Percentiles rank a stretch among this genome's conserved stretches.
Conservation (phyloP, 2,329 filamentous ascomycete genomes). For the Stachybotrys echinatus region DNA sequence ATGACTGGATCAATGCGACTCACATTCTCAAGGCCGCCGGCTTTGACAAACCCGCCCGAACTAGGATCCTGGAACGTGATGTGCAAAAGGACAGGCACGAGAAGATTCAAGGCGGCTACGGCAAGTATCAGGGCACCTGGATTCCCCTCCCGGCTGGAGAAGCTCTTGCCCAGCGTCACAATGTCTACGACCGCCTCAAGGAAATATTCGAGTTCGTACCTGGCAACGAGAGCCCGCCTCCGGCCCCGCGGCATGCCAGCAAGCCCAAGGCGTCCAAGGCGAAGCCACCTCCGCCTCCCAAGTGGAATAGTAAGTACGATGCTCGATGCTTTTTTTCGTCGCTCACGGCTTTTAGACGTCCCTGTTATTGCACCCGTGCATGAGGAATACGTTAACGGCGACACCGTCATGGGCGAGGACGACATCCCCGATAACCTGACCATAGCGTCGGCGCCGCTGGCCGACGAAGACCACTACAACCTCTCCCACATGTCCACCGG, state of each 20-base stretch:
- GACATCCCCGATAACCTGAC: conserved; percentile 81
- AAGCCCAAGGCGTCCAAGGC: conserved; percentile 72
- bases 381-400: conserved; percentile 63
- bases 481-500: conserved; percentile 58
- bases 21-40: conserved; percentile 96
- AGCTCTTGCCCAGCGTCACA: conserved; percentile 79
- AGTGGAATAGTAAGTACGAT: conserved; percentile 37
- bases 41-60: conserved; percentile 94
- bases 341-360: conserved; percentile 4
- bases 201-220: conserved; percentile 87
- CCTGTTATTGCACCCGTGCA: conserved; percentile 14
- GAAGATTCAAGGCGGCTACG: conserved; percentile 97
- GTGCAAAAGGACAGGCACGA: conserved; percentile 96
- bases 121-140: conserved; percentile 99
- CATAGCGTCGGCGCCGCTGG: conserved; percentile 77
- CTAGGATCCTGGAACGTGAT: conserved; percentile 90
- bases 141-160: conserved; percentile 82
- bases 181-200: conserved; percentile 73
- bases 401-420: conserved; percentile 62
- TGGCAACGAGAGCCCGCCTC: conserved; percentile 82
- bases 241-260: conserved; percentile 86
- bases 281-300: conserved; percentile 43
- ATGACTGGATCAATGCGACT: conserved; percentile 99
- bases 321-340: conserved; percentile 6
- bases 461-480: conserved; percentile 74